Evolutionary conservation across 2,329 filamentous ascomycete genomes (phyloP), one percentile per base, ranked within the genome.

Genomic region (Phialemonium atrogriseum): DNA sequence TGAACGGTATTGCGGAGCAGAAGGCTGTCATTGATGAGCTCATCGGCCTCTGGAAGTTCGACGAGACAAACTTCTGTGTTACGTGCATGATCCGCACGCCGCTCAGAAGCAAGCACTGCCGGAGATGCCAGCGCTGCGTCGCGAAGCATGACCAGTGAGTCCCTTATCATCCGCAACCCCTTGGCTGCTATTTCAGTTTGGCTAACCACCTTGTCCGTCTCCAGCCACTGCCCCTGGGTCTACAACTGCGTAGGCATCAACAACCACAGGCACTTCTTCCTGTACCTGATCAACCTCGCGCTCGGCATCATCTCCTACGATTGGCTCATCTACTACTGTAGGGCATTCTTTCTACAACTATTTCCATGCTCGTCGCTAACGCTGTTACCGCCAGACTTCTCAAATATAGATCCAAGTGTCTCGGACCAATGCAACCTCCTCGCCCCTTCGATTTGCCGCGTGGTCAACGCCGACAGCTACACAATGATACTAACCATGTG

Each of bases 171-270:
- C n/a, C n/a, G n/a, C n/a, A n/a, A n/a, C n/a, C 12, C 22, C 14
- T 29, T 9, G 16, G 17, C 8, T 2, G 1, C 4, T 15, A 10
- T 9, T 12, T 7, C 13, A 2, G 5, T n/a, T 12, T 19, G 22
- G 30, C 35, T 40, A 30, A 36, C 29, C 19, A 16, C 13, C 12
- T 5, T 22, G 10, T n/a, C n/a, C 7, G 11, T 3, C 10, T 17
- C 4, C 33, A 93, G 86, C 51, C 91, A 98, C 53, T 98, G 91
- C 50, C 91, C 91, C 0, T 98, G 91, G 91, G 84, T 96, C 15
- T 84, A 94, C 60, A 96, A 95, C 58, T 98, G 91, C 49, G 76
- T 98, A 24, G 91, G 85, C 25, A 75, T 91, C 41, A 96, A 96
- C 62, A 98, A 96, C 55, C 84, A 96, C 50, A 80, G 91, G 10